Base-by-base conservation (phyloP, 2,329 filamentous ascomycete species). In the Triangularia setosa region DNA sequence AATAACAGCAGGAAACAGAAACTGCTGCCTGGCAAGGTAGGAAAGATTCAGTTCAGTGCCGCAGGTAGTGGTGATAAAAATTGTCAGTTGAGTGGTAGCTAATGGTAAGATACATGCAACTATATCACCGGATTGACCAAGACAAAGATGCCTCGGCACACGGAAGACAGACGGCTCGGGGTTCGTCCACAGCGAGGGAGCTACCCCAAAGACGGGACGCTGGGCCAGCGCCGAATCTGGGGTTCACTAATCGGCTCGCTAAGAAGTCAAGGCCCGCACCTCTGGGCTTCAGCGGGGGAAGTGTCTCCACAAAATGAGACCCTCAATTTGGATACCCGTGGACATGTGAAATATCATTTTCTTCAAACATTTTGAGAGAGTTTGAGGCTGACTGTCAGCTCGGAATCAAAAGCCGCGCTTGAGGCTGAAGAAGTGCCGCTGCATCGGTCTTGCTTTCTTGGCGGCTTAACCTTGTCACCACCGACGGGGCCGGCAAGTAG, bases 191-290 rank as follows among this genome's bases (percentile, higher is more conserved):
- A 18, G n/a, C 18, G 35, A 48, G 40, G 40, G 40, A 48, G 12
- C 40, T 48, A 48, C 40, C 40, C 40, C n/a, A 59, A 40, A 59
- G 30, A 59, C 57, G 57, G 57, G 21, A 59, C 27, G 57, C 21
- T 59, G 23, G 40, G 30, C 33, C 57, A 33, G 57, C 33, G 30
- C 33, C 57, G 57, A 59, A 44, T 59, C 57, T 24, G 57, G 57
- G 57, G 57, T 44, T 59, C 57, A 44, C 57, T 59, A 59, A 59
- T 44, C 57, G 57, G 57, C n/a, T 59, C 57, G 57, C 33, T 48
- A 24, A 59, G 25, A 59, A 33, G 30, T 59, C 33, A 48, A 21
- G 40, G 40, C 40, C 40, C 40, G 40, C 40, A 48, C n/a, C 40
- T n/a, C n/a, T 48, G 18, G 40, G 40, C 40, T 48, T 48, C 40